Base-by-base conservation (phyloP, 345 rosid species). In the Euphorbia pulcherrima region DNA sequence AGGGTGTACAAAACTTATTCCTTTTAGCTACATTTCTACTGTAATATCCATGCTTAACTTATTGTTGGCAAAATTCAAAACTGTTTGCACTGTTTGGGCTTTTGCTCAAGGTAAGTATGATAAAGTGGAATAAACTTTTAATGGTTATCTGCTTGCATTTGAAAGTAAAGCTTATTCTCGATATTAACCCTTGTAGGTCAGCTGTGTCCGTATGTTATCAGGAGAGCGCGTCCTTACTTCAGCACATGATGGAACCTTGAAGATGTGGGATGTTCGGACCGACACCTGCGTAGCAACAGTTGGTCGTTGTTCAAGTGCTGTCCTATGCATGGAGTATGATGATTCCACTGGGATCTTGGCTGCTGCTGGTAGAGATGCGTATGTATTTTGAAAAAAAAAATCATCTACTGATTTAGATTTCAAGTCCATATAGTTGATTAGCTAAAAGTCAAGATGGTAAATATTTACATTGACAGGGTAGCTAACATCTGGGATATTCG, bases 261-360 rank as follows among this genome's bases (percentile, higher is more conserved):
- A 89, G 84, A 92, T 92, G 97, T 94, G 99, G 99, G 99, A 94
- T 85, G 97, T 94, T 71, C 81, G 99, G 78, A 89, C 96, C 37
- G 99, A 92, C 79, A 87, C 89, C 75, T 94, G 96, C 75, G 97
- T 92, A 63, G 96, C 99, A 75, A 95, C 99, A 60, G 99, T 95
- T 66, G 97, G 99, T 69, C 97, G 97, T 69, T 92, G 87, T 82
- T 77, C 94, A 27, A 88, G 97, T 74, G 96, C 97, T 11, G 88
- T 95, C 65, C 76, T 90, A 37, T 95, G 97, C 75, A 84, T 92
- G 83, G 99, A 95, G 77, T 95, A 95, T 76, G 97, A 95, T 75
- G 99, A 95, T 72, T 88, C 97, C 74, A 87, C 85, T 62, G 97
- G 99, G 77, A 88, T 95, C 72, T 65, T 95, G 79, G 97, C 97